Base-by-base conservation (phyloP, 495 filamentous ascomycete species). In the Chlorociboria aeruginascens region DNA sequence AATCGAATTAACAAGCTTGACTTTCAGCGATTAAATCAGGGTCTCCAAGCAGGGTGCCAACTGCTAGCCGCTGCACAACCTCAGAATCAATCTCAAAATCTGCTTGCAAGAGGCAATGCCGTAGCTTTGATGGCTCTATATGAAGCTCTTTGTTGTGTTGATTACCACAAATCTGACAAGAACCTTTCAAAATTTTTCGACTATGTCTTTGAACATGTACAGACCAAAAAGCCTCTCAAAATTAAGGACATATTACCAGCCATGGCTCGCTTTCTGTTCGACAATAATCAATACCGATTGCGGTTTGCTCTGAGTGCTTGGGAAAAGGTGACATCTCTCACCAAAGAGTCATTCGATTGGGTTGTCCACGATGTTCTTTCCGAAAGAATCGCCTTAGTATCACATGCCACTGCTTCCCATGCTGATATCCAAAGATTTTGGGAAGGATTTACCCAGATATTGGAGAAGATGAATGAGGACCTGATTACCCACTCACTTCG, bases 231-330 rank as follows among this genome's bases (percentile, higher is more conserved):
- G 39, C 72, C 69, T 8, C 67, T 95, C 6, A 86, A 80, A 53
- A 70, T 90, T 34, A 69, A 70, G 0, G 78, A 78, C 43, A 81
- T 82, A 40, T 70, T 86, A 6, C 89, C 88, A 8, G 84, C 85
- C 8, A 85, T 89, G 63, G 82, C 82, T 12, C 72, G 67, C 12
- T 95, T 94, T 55, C 69, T 96, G 2, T 95, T 95, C 55, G 78
- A 83, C 46, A 60, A 69, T 6, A 72, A 84, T 30, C 64, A 68
- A 31, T 61, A 60, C 37, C 74, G 83, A 35, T 69, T 66, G 20
- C 65, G 67, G 35, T 95, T 89, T 75, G 89, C 87, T 7, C 61
- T 74, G 17, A 63, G 69, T 25, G 72, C 79, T 1, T 93, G 85
- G 78, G 65, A 71, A 17, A 74, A 75, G 45, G 76, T 78, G 42